Evolutionary conservation across 2,329 filamentous ascomycete species (phyloP), one percentile per base, ranked within the genome.

Genomic region (Dothideomycetes sp.): DNA sequence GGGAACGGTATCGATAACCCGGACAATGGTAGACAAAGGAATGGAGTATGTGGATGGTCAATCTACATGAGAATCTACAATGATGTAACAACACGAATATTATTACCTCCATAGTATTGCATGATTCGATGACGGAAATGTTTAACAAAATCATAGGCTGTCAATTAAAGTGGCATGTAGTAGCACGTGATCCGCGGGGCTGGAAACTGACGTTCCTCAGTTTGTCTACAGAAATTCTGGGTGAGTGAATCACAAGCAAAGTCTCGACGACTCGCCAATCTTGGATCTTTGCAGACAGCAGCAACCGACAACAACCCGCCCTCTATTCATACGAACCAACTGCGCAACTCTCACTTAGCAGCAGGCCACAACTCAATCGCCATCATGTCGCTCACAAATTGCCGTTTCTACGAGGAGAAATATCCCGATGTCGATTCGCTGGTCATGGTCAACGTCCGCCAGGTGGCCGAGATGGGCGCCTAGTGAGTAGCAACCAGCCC

Each of bases 401-500:
- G 84, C 68, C 86, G 87, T 59, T 95, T 93, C 69, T 95, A 94
- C 65, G 87, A 94, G 75, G 86, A 94, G 71, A 94, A 94, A 69
- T 95, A 83, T 60, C 87, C 87, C 45, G 91, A 96, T 75, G 89
- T 98, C 63, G 91, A 98, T 70, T 94, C 86, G 74, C 96, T 95
- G 69, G 93, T 98, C 63, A 98, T 98, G 91, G 91, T 98, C 64
- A 98, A 96, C 68, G 91, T 96, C 58, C 94, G 94, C 78, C 87
- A 94, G 80, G 84, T 88, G 62, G 91, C 91, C 64, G 93, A 98
- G 69, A 98, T 98, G 93, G 91, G 91, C 65, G 91, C 93, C 57
- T 98, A 98, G 37, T 41, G 37, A 41, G 37, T 41, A 18, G 28
- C 30, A n/a, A n/a, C n/a, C n/a, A n/a, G n/a, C n/a, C n/a, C n/a